Percentiles rank a stretch among this genome's conserved stretches.
Conservation (phyloP, 2,329 filamentous ascomycete species). For the Botrytis galanthina region DNA sequence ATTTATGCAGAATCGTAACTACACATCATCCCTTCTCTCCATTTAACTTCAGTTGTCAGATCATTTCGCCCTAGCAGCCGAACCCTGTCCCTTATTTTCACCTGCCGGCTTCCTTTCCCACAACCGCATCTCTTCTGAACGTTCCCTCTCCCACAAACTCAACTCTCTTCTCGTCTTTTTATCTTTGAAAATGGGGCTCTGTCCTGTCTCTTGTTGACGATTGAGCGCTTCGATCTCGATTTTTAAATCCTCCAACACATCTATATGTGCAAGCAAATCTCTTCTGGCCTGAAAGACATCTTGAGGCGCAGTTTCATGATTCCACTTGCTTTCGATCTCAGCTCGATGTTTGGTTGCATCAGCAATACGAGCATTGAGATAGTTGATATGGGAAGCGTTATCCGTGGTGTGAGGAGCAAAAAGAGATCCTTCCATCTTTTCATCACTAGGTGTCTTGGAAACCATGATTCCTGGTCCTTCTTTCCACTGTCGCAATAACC, state of each 20-base stretch:
- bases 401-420: slow-evolving; percentile 3
- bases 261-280: background rate
- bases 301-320: background rate
- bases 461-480: slow-evolving; percentile 13
- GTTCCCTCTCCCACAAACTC: slow-evolving; percentile 1
- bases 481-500: slow-evolving; percentile 7
- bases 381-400: slow-evolving; percentile 8
- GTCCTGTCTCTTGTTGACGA: background rate
- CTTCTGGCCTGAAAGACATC: background rate
- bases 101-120: slow-evolving; percentile 1
- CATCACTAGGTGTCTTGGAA: background rate
- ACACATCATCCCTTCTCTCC: background rate
- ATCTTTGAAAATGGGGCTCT: slow-evolving; percentile 5
- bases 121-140: background rate
- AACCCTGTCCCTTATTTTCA: background rate
- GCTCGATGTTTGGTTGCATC: background rate
- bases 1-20: background rate
- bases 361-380: slow-evolving; percentile 9
- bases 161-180: slow-evolving; percentile 2
- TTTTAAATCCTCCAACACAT: background rate
- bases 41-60: background rate
- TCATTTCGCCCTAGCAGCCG: no score
- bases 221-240: background rate
- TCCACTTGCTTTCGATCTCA: background rate
- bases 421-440: background rate